Evolutionary conservation across 257 asterid species (phyloP).

Genomic region (Solanum verrucosum): DNA sequence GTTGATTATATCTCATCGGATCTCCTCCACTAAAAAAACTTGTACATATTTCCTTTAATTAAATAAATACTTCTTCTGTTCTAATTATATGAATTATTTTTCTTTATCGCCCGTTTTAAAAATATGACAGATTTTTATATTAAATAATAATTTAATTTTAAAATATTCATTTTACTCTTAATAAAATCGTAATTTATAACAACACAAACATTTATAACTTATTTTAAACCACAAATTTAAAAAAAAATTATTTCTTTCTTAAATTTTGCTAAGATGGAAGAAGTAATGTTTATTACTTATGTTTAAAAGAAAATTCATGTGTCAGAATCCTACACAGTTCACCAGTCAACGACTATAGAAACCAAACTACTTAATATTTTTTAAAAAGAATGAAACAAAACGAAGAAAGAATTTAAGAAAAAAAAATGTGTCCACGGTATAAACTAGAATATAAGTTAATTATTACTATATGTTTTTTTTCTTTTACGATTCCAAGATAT

Average conservation of each 20-base stretch:
- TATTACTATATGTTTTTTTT: not conserved
- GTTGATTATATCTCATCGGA: not conserved
- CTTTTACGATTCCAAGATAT: not conserved
- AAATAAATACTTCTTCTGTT: not conserved
- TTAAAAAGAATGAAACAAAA: not conserved
- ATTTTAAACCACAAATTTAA: fast-evolving
- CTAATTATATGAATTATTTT: not conserved
- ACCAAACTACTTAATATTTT: not conserved
- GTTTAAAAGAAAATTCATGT: not conserved
- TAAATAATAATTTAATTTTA: no score
- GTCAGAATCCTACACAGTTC: not conserved
- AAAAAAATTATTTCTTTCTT: no score
- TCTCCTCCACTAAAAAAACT: not conserved
- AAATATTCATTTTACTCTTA: no score
- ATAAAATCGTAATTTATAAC: no score
- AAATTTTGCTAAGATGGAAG: not conserved
- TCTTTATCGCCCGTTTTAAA: fast-evolving
- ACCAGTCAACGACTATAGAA: not conserved
- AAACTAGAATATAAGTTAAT: not conserved
- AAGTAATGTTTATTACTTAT: not conserved
- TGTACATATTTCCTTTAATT: not conserved
- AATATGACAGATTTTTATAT: no score
- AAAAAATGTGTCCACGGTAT: not conserved
- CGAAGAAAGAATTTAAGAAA: not conserved
- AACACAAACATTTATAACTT: not conserved